Base-by-base conservation (phyloP, 768 basidiomycete genomes). In the Tricholoma saponaceum region DNA sequence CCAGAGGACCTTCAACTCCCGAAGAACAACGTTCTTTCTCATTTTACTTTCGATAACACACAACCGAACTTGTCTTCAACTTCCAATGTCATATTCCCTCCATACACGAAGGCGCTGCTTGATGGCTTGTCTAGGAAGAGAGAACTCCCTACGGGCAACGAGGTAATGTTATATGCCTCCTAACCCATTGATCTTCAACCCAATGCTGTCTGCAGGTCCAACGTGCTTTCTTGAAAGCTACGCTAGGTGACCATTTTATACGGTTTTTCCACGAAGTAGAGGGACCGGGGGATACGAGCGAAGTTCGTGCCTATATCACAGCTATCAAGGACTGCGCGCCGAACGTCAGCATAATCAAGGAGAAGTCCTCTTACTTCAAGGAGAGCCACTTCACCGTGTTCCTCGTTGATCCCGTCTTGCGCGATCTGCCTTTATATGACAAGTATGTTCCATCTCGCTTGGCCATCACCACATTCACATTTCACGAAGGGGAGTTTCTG, bases 311-410 rank as follows among this genome's bases (percentile, higher is more conserved):
- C 43, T 51, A 32, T 37, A 30, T 51, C 20, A 16, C 50, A 33
- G 50, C 50, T 28, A 51, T 51, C 16, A 33, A 28, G 28, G 50
- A 51, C 50, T 51, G 50, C 32, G 50, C 50, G 16, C 50, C 50
- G 25, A 26, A 51, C 22, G 50, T 51, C 50, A 28, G 28, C 32
- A 51, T 51, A 28, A 33, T 51, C 50, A 51, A 51, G 26, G 32
- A 51, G 25, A 51, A 28, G 50, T 51, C 50, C 28, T 28, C 50
- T 33, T 51, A 28, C 50, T 51, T 51, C 50, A 51, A 51, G 50
- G 18, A 33, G 50, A 51, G 50, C 32, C 50, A 26, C 50, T 51
- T 51, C 50, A 28, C 50, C 9, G 50, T 51, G n/a, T 51, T 51
- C 13, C 18, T 51, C 51, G 51, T 51, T 37, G 51, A 51, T 51